Conservation (phyloP, 2,329 filamentous ascomycete species). For the Rosellinia necatrix region DNA sequence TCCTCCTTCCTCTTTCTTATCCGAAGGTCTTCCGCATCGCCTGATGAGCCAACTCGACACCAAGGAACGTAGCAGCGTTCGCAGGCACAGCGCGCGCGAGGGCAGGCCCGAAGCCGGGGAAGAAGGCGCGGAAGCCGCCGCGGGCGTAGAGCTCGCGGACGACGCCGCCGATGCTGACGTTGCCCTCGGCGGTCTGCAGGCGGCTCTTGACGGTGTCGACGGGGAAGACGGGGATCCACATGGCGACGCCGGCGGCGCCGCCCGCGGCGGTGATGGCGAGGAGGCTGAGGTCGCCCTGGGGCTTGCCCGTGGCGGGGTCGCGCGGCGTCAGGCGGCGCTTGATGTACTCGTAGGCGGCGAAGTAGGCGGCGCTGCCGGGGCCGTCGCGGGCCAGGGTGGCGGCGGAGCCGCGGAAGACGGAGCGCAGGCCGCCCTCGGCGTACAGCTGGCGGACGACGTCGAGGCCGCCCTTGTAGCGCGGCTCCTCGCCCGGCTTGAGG, state of each 20-base stretch:
- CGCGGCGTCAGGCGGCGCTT: constrained; percentile 86
- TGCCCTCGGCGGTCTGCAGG: constrained; percentile 87
- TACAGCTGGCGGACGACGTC: constrained; percentile 96
- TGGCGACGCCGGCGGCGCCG: constrained; percentile 89
- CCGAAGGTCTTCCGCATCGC: constrained; percentile 78
- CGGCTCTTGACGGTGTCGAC: constrained; percentile 95
- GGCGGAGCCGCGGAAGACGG: constrained; percentile 86
- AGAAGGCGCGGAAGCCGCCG: constrained; percentile 90
- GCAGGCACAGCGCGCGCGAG: constrained; percentile 91
- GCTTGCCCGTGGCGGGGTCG: constrained; percentile 72
- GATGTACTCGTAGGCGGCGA: constrained; percentile 95
- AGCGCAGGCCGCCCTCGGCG: constrained; percentile 84
- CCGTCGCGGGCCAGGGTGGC: constrained; percentile 95
- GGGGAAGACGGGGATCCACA: constrained; percentile 99
- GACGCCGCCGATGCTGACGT: constrained; percentile 78
- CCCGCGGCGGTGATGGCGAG: constrained; percentile 84
- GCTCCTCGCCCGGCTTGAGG: constrained; percentile 86
- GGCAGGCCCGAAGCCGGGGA: constrained; percentile 93
- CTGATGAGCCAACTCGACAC: constrained; percentile 82
- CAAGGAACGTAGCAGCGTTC: constrained; percentile 93
- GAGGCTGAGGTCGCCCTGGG: constrained; percentile 78
- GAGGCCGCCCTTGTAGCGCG: constrained; percentile 82
- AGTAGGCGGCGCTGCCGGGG: constrained; percentile 92
- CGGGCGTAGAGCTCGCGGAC: constrained; percentile 80
- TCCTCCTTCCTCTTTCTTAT: too few species aligned